phyloP scores from a whole-genome alignment of 2,329 filamentous ascomycete genomes.

The Periconia macrospinosa region DNA sequence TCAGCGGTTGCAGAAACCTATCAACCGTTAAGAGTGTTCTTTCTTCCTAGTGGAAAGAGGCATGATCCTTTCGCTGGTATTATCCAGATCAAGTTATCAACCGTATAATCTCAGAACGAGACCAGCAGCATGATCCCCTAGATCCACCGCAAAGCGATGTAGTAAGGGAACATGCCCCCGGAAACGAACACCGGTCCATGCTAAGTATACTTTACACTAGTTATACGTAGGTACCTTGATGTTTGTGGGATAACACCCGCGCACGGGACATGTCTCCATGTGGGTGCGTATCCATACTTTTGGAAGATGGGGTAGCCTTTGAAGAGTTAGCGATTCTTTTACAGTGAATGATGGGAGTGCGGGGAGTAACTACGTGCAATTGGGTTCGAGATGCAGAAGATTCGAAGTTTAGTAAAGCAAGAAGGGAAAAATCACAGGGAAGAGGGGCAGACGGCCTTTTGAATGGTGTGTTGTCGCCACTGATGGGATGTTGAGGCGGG shows the following conservation, averaged over 20 bases:
- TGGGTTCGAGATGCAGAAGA: not conserved
- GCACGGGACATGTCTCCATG: constrained; percentile 31
- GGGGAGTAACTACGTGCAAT: constrained; percentile 20
- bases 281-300: constrained; percentile 36
- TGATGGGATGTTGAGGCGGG: constrained; percentile 30
- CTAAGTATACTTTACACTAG: constrained; percentile 43
- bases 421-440: not conserved
- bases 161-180: constrained; percentile 9
- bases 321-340: constrained; percentile 21
- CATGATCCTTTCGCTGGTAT: constrained; percentile 99
- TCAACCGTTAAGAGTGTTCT: constrained; percentile 32
- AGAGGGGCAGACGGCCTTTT: not conserved
- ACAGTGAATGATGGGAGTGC: not conserved
- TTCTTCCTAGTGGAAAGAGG: constrained; percentile 53
- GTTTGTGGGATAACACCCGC: constrained; percentile 38
- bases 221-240: constrained; percentile 46
- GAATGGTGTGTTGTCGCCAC: constrained; percentile 11
- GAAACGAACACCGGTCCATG: constrained; percentile 48
- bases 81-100: constrained; percentile 95
- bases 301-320: constrained; percentile 15
- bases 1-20: constrained; percentile 36
- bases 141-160: not conserved
- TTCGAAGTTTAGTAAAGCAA: not conserved
- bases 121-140: constrained; percentile 15
- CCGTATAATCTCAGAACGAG: constrained; percentile 86